A percentile compares a stretch with the other conserved stretches of the same genome.
Evolutionary conservation across 257 asterid species (phyloP).

Genomic region (Paulownia fortunei): DNA sequence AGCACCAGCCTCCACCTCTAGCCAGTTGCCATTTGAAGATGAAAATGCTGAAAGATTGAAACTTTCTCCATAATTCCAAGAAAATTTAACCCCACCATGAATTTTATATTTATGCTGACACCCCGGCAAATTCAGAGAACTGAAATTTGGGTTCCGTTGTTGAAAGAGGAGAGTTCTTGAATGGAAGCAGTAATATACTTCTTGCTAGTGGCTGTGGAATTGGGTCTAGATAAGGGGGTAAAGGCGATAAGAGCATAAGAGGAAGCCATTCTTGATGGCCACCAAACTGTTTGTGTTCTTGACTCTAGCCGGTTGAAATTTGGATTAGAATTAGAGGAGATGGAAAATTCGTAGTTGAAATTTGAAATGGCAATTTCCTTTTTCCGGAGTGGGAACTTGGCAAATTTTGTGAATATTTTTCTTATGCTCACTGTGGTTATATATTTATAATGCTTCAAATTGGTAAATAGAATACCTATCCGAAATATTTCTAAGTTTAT

Average conservation of each 20-base stretch:
- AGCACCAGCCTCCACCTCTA: slow-evolving; percentile 41
- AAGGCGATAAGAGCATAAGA: slow-evolving; percentile 35
- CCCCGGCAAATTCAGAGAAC: slow-evolving; percentile 15
- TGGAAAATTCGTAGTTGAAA: neutral
- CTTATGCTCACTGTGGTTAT: too few species aligned
- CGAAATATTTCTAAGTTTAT: too few species aligned
- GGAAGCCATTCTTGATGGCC: slow-evolving; percentile 40
- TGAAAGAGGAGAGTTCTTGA: slow-evolving; percentile 21
- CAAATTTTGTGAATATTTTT: neutral
- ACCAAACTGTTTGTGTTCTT: neutral
- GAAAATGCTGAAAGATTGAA: slow-evolving; percentile 47
- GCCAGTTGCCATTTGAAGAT: slow-evolving; percentile 45
- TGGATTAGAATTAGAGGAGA: slow-evolving; percentile 15
- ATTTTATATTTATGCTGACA: slow-evolving; percentile 4
- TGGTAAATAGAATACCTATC: too few species aligned
- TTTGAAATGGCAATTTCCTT: neutral
- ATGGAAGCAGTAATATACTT: slow-evolving; percentile 14
- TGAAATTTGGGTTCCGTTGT: slow-evolving; percentile 35
- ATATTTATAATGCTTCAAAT: too few species aligned
- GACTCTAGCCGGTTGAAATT: neutral
- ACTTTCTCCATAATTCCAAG: slow-evolving; percentile 33
- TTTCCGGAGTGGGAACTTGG: neutral
- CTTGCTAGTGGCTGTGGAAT: slow-evolving; percentile 10
- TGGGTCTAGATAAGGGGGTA: slow-evolving; percentile 38
- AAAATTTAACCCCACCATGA: slow-evolving; percentile 20